Conservation (phyloP, 1,284 basidiomycete species). For the Exsudoporus floridanus region DNA sequence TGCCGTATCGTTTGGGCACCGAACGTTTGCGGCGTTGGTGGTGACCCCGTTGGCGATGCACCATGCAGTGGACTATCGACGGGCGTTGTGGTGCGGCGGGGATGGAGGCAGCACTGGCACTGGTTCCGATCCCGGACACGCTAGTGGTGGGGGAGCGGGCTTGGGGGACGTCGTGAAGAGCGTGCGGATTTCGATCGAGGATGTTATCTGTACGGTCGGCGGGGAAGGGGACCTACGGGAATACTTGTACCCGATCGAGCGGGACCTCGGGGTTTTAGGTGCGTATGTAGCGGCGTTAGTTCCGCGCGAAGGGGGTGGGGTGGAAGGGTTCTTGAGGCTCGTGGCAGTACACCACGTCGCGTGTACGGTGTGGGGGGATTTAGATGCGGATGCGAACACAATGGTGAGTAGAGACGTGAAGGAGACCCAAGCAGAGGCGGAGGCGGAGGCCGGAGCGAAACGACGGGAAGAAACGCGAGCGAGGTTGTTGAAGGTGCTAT, state of each 20-base stretch:
- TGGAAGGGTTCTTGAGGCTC: constrained; percentile 62
- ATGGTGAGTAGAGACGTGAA: constrained; percentile 31
- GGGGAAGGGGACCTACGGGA: constrained; percentile 44
- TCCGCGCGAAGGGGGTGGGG: constrained; percentile 18
- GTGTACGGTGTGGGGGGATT: constrained; percentile 66
- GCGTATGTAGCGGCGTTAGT: constrained; percentile 56
- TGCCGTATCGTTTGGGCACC: constrained; percentile 85
- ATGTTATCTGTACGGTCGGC: constrained; percentile 20
- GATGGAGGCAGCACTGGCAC: constrained; percentile 45
- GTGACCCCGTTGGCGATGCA: constrained; percentile 70
- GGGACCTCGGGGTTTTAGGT: constrained; percentile 62
- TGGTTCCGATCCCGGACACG: not conserved
- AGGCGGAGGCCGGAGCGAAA: not conserved
- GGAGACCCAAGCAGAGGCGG: not conserved
- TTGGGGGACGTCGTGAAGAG: constrained; percentile 50
- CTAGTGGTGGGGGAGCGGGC: not conserved
- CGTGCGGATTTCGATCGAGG: constrained; percentile 49
- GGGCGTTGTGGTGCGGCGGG: constrained; percentile 76
- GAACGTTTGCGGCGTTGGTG: constrained; percentile 74
- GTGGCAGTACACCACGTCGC: constrained; percentile 83
- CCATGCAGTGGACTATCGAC: constrained; percentile 84
- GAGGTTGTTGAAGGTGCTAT: constrained; percentile 53
- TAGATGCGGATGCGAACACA: constrained; percentile 37
- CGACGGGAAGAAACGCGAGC: constrained; percentile 25
- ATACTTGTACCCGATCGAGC: constrained; percentile 75